A percentile compares a stretch with the other conserved stretches of the same genome.
Conservation (phyloP, 106 monocot genomes). For the Phalaenopsis equestris region DNA sequence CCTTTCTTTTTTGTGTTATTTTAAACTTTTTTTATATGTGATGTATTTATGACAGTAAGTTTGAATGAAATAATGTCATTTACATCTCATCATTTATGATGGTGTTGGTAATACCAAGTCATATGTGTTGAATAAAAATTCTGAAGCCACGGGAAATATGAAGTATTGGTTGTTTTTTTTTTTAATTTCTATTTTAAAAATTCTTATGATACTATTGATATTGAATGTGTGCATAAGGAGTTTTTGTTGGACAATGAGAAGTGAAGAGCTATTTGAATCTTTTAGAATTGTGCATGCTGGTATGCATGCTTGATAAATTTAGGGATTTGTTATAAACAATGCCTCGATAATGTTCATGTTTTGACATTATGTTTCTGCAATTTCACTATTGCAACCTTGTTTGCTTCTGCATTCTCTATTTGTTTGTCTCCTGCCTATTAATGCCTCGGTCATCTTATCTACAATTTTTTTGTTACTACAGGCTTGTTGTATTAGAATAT, state of each 20-base stretch:
- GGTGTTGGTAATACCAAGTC: background rate
- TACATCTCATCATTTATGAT: background rate
- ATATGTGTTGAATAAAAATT: background rate
- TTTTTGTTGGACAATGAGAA: too few species aligned
- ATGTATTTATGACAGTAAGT: background rate
- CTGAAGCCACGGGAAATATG: background rate
- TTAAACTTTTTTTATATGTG: background rate
- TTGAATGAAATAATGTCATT: background rate
- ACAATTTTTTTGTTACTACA: too few species aligned
- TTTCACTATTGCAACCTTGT: too few species aligned
- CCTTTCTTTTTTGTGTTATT: background rate
- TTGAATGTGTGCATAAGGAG: background rate
- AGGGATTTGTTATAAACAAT: background rate
- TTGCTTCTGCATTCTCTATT: too few species aligned
- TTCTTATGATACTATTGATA: background rate
- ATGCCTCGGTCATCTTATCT: too few species aligned
- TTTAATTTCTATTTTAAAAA: background rate
- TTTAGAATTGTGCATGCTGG: background rate
- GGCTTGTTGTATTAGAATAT: too few species aligned
- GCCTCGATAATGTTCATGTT: too few species aligned
- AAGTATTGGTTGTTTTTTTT: background rate
- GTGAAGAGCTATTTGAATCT: background rate
- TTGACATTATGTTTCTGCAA: too few species aligned
- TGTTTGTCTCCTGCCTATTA: too few species aligned
- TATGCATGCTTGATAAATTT: background rate